Evolutionary conservation across 768 basidiomycete genomes (phyloP).

Genomic region (Mycena indigotica): DNA sequence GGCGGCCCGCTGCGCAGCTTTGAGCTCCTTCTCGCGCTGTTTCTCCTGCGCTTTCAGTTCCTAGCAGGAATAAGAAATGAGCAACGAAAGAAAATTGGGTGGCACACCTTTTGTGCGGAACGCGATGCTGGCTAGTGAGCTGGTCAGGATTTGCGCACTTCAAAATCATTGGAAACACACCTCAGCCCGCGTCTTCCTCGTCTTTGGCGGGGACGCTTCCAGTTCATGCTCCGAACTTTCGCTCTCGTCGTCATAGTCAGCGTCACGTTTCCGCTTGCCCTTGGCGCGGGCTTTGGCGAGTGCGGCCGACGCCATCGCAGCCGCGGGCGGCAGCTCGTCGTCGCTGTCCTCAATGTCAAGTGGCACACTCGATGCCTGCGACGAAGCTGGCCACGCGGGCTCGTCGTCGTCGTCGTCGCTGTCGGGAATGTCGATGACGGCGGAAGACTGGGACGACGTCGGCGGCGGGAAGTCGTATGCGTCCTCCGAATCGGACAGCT

Average conservation of each 20-base stretch:
- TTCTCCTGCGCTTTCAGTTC: slow-evolving; percentile 11
- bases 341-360: slow-evolving; percentile 7
- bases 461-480: not conserved
- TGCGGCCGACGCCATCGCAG: slow-evolving; percentile 4
- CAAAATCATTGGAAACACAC: slow-evolving; percentile 10
- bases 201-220: slow-evolving; percentile 14
- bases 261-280: slow-evolving; percentile 19
- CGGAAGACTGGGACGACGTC: not conserved
- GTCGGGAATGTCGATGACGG: not conserved
- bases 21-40: slow-evolving; percentile 12
- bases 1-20: slow-evolving; percentile 7
- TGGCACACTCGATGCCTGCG: not conserved
- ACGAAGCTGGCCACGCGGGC: not conserved
- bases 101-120: no score
- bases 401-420: slow-evolving; percentile 8
- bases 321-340: slow-evolving; percentile 7
- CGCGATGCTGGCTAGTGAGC: slow-evolving; percentile 16
- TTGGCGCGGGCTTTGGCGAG: not conserved
- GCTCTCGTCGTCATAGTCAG: not conserved
- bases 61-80: not conserved
- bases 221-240: not conserved
- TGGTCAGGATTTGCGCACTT: slow-evolving; percentile 4
- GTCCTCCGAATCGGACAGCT: not conserved
- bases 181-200: slow-evolving; percentile 12
- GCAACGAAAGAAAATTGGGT: not conserved